Evolutionary conservation across 768 basidiomycete genomes (phyloP), one percentile per base, ranked within the genome.

Genomic region (Termitomyces sp.): DNA sequence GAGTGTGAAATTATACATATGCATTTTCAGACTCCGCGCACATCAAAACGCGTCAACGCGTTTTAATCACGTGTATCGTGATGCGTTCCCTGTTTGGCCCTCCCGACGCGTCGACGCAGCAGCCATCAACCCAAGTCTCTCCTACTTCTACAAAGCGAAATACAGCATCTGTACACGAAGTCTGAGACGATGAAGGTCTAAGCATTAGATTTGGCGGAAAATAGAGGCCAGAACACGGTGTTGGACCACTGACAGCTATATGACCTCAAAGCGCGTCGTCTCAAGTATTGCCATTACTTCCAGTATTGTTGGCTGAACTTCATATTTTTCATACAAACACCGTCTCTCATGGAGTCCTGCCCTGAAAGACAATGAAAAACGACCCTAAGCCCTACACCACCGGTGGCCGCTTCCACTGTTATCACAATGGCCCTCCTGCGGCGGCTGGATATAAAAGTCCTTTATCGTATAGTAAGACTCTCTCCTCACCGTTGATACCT

Each of bases 41-140:
- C 70, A 76, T 74, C 72, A 73, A 25, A 71, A 73, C 71, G 71
- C 73, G 73, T 74, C 65, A 74, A 75, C 71, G 72, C 71, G 70
- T 66, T 48, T 36, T 50, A 0, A n/a, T 71, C 77, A 78, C 76
- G 75, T 78, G 77, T 52, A 51, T 1, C 65, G 67, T 60, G 65
- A 45, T 57, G 63, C 63, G 61, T 66, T 37, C 42, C 12, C 53
- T 66, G 52, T 66, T 66, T 66, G 63, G 60, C 52, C 34, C 52
- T 47, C 55, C 32, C 58, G 25, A 56, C 45, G 55, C 45, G 46
- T 25, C 25, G 25, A 25, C 25, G 25, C 25, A 25, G 25, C 25
- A 25, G 25, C 25, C 25, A 25, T 25, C 25, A 25, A 25, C 25
- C 25, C 34, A 8, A 38, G 12, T 15, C 15, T 42, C 40, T 25